Evolutionary conservation across 2,329 filamentous ascomycete species (phyloP), one percentile per base, ranked within the genome.

Genomic region (Penicillium sp.): DNA sequence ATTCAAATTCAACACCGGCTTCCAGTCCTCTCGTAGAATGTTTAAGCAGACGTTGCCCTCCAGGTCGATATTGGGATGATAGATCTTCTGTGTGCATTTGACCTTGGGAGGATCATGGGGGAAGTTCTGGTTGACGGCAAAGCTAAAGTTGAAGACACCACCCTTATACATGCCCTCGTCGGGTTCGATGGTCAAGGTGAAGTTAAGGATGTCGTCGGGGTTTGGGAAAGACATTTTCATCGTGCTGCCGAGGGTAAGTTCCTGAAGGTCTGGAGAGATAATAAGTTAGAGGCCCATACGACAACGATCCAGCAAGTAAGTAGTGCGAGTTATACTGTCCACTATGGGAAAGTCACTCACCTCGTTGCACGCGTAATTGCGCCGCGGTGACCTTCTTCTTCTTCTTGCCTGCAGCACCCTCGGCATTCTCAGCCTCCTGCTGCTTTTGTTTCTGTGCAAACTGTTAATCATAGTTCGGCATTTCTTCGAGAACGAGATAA

Each of bases 361-460:
- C 94, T 84, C 96, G 96, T 78, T 97, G 94, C 59, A 97, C 92
- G 58, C 94, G 89, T 61, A 97, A 80, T 78, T 97, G 92, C 53
- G 94, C 94, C 18, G 94, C 91, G 22, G 94, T 97, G 63, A 99
- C 92, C 82, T 97, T 97, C 85, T 97, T 97, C 85, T 97, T 97
- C 81, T 92, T 96, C 53, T 86, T 88, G 43, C 85, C 82, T 34
- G 82, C 85, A 65, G 89, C 87, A 56, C 90, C 91, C 69, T 92
- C 90, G 65, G 92, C 90, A 69, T 90, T 92, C 78, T 95, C 90
- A 79, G 96, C 91, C 82, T 97, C 91, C 82, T 97, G 90, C 79
- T 97, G 94, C 81, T 96, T 92, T 88, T 96, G 76, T 69, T 77
- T 73, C 70, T 74, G 51, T 59, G 50, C 11, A 31, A 1, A 18